Percentiles rank a stretch among this genome's conserved stretches.
Evolutionary conservation across 2,329 filamentous ascomycete genomes (phyloP).

Genomic region (Cordyceps militaris): DNA sequence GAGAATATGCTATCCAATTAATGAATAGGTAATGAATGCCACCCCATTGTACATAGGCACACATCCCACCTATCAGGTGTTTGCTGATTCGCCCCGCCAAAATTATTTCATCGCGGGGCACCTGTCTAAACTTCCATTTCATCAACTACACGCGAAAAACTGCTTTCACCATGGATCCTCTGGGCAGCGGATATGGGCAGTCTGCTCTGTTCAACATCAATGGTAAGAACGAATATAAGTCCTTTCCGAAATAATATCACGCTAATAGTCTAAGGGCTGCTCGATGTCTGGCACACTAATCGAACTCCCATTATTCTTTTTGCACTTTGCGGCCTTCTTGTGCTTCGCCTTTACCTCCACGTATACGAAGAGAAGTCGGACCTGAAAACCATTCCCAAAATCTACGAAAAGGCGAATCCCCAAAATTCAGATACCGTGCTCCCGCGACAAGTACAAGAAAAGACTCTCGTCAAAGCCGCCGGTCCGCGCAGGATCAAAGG

Average conservation of each 20-base stretch:
- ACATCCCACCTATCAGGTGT: constrained; percentile 11
- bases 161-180: constrained; percentile 14
- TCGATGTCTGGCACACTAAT: constrained; percentile 41
- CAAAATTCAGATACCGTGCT: constrained; percentile 2
- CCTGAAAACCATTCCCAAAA: constrained; percentile 31
- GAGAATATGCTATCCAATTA: too few species aligned
- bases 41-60: neutral
- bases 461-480: constrained; percentile 25
- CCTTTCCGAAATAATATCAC: neutral
- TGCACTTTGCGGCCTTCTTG: constrained; percentile 30
- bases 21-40: too few species aligned
- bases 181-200: neutral
- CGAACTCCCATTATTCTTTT: constrained; percentile 38
- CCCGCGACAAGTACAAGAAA: constrained; percentile 14
- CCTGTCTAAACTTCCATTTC: constrained; percentile 4
- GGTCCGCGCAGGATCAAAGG: constrained; percentile 46
- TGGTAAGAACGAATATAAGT: constrained; percentile 11
- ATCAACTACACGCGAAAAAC: constrained; percentile 10
- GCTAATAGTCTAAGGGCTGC: constrained; percentile 23
- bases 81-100: constrained; percentile 17
- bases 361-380: constrained; percentile 27
- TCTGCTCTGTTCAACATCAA: constrained; percentile 7
- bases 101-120: constrained; percentile 19
- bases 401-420: constrained; percentile 21
- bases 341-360: constrained; percentile 37